phyloP scores from a whole-genome alignment of 345 rosid species.

The Cardamine occulta region DNA sequence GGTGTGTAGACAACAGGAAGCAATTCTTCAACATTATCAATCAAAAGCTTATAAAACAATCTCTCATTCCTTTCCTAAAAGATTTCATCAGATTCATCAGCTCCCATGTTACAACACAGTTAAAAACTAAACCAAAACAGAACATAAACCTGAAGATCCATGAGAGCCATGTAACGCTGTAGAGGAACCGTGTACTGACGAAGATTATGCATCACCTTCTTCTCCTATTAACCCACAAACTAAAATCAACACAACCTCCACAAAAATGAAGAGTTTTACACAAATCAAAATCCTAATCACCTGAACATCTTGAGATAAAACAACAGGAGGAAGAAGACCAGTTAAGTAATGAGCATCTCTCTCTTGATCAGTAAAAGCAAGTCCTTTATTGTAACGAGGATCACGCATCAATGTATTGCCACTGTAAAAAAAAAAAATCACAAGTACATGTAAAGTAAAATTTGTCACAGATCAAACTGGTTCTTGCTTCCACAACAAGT shows the following conservation, averaged over 20 bases:
- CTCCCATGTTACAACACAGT: neutral
- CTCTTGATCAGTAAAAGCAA: constrained; percentile 78
- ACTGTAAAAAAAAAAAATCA: constrained; percentile 39
- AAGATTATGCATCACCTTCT: constrained; percentile 71
- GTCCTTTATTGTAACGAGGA: constrained; percentile 91
- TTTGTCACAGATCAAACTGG: neutral
- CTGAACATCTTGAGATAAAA: constrained; percentile 82
- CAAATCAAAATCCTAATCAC: constrained; percentile 25
- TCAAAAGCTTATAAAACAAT: constrained; percentile 87
- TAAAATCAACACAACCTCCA: neutral
- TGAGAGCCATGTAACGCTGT: constrained; percentile 87
- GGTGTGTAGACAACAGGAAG: constrained; percentile 96
- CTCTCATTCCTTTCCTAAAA: constrained; percentile 91
- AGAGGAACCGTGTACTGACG: constrained; percentile 84
- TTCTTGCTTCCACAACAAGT: constrained; percentile 30
- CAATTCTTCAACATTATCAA: constrained; percentile 90
- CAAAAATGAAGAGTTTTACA: neutral
- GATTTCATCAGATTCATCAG: constrained; percentile 13
- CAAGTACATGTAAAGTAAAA: neutral
- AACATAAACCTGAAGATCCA: constrained; percentile 86
- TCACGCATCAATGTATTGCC: constrained; percentile 86
- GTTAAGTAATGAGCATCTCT: constrained; percentile 94
- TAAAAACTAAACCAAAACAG: neutral
- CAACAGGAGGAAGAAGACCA: constrained; percentile 87
- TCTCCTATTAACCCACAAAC: constrained; percentile 47